Evolutionary conservation across 2,329 filamentous ascomycete genomes (phyloP).

Genomic region (Pleurostoma richardsiae): DNA sequence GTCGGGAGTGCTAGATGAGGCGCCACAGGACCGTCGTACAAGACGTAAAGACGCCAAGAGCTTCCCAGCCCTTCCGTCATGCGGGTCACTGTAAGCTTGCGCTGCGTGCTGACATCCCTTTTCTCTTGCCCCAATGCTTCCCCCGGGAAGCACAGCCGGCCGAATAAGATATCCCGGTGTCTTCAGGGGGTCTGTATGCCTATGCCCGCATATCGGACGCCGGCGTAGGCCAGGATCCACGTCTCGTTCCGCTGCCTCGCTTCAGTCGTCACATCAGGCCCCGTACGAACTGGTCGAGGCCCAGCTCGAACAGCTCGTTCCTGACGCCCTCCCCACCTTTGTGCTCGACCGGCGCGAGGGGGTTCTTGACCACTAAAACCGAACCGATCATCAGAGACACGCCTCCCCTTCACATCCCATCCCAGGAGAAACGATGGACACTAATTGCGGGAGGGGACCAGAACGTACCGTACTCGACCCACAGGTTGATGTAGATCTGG

Average conservation of each 20-base stretch:
- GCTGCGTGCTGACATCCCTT: no score
- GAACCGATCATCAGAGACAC: conserved; percentile 9
- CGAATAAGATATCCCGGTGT: no score
- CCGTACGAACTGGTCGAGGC: conserved; percentile 72
- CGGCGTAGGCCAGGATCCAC: background rate
- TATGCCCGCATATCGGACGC: no score
- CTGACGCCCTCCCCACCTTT: conserved; percentile 63
- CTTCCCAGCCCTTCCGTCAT: no score
- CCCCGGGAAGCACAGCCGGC: no score
- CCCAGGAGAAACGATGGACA: background rate
- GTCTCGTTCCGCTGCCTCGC: background rate
- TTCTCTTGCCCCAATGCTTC: no score
- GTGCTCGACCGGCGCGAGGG: conserved; percentile 63
- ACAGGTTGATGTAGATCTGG: conserved; percentile 97
- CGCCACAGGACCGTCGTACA: no score
- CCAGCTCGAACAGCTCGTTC: conserved; percentile 67
- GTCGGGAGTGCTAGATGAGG: no score
- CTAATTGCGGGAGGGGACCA: background rate
- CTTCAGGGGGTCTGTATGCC: no score
- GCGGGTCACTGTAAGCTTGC: no score
- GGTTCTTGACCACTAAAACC: conserved; percentile 62
- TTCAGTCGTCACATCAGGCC: conserved; percentile 49
- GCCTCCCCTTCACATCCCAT: background rate
- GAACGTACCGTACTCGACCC: conserved; percentile 81
- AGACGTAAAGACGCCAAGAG: no score